Percentiles rank a stretch among this genome's conserved stretches.
Evolutionary conservation across 2,329 filamentous ascomycete genomes (phyloP).

Genomic region (Penicillium expansum): DNA sequence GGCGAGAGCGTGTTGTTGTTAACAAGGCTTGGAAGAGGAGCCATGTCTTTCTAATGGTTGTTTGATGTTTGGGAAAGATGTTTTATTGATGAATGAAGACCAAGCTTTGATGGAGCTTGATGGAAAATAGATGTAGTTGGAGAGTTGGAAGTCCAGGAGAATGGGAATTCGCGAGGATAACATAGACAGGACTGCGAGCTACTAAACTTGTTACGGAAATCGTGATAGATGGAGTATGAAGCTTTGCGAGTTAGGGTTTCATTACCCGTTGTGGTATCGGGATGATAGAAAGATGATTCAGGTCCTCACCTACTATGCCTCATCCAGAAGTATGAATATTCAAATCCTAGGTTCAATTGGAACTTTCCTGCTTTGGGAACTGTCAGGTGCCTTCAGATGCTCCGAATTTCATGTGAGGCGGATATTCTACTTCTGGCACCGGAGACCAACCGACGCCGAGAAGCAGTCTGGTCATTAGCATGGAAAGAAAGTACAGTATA

Average conservation of each 20-base stretch:
- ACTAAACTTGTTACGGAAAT: background rate
- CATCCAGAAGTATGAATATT: background rate
- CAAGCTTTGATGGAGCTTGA: background rate
- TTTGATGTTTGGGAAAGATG: background rate
- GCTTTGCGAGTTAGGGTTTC: background rate
- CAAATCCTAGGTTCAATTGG: background rate
- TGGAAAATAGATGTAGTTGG: background rate
- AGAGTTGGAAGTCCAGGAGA: background rate
- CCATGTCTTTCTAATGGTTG: slow-evolving; percentile 1
- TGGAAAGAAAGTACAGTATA: background rate
- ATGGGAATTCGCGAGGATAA: background rate
- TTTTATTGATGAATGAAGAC: background rate
- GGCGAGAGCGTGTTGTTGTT: background rate
- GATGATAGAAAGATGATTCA: background rate
- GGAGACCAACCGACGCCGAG: background rate
- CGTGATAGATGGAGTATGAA: background rate
- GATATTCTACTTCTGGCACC: background rate
- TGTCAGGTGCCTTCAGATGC: background rate
- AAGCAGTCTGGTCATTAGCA: no score
- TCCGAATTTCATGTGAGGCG: background rate
- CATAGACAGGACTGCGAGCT: background rate
- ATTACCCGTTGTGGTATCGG: background rate
- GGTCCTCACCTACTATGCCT: background rate
- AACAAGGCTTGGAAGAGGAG: background rate
- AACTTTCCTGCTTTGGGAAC: background rate